phyloP scores from a whole-genome alignment of 495 filamentous ascomycete species.

The Lasiosphaeria hispida region DNA sequence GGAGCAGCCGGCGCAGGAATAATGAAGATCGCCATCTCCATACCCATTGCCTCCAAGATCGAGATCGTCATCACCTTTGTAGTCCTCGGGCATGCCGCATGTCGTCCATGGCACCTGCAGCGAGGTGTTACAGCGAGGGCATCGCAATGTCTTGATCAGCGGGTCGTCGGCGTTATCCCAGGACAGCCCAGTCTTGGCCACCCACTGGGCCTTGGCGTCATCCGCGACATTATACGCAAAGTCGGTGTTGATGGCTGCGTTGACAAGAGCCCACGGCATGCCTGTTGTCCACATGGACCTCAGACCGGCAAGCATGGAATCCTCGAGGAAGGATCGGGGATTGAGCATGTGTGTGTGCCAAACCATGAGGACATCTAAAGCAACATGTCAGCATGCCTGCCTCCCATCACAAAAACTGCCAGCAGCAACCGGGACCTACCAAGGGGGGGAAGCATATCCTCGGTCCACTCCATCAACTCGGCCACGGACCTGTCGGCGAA shows the following conservation, averaged over 20 bases:
- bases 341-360: constrained; percentile 89
- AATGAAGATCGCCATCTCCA: constrained; percentile 58
- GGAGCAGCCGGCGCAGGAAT: constrained; percentile 46
- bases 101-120: constrained; percentile 61
- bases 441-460: constrained; percentile 39
- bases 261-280: constrained; percentile 69
- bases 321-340: constrained; percentile 73
- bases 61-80: constrained; percentile 14
- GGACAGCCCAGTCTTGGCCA: constrained; percentile 44
- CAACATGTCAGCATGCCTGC: constrained; percentile 18
- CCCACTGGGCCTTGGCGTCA: constrained; percentile 48
- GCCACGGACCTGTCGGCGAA: constrained; percentile 22
- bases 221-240: constrained; percentile 60
- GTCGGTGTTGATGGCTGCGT: constrained; percentile 60
- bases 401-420: background rate
- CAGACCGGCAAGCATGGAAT: constrained; percentile 63
- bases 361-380: constrained; percentile 78
- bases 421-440: constrained; percentile 27
- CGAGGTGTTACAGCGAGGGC: constrained; percentile 51
- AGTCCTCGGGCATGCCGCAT: constrained; percentile 38
- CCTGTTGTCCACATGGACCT: constrained; percentile 60
- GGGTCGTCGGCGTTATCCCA: constrained; percentile 62
- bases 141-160: constrained; percentile 48
- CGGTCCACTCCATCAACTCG: constrained; percentile 23
- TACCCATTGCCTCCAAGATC: constrained; percentile 54